Base-by-base conservation (phyloP, 164 flowering plant genomes). In the Nelumbo lutea region DNA sequence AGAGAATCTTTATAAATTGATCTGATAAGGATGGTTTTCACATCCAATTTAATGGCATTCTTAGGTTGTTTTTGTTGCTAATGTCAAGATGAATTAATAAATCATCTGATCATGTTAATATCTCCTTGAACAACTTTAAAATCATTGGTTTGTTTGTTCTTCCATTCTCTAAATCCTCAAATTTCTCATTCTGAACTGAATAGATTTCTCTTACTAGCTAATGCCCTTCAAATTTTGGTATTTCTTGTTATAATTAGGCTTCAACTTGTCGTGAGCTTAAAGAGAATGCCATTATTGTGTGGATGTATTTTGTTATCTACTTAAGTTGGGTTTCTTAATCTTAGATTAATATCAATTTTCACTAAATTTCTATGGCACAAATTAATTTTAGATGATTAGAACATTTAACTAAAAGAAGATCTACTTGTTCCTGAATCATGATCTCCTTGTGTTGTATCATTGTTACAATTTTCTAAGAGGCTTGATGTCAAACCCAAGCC, bases 391-490 rank as follows among this genome's bases (percentile, higher is more conserved):
- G 27, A 27, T 27, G 27, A 27, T 27, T 27, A 27, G 27, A 27
- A 27, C 27, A 27, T 27, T 27, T 27, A 27, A 27, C 27, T 27
- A 27, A 27, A 27, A 27, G 27, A 27, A 27, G 27, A 27, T 27
- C 75, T 84, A 90, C 71, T 65, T 87, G 40, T 89, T 93, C 77
- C 68, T 93, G 81, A 96, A 90, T 59, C 83, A 93, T 66, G 93
- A 93, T 78, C 98, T 95, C 41, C 10, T 86, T 51, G 82, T 93
- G 44, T 62, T 67, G 45, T 78, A 87, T 75, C 93, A 89, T 59
- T 93, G 98, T 70, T 82, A 86, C 69, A 93, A 93, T 78, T 79
- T 89, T 43, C 87, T 88, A 1, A 85, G 86, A 78, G 95, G 93
- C 73, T 74, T 73, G 87, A 84, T 64, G 82, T 80, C 66, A 86